Evolutionary conservation across 768 basidiomycete genomes (phyloP).

Genomic region (Calocybe cyanea): DNA sequence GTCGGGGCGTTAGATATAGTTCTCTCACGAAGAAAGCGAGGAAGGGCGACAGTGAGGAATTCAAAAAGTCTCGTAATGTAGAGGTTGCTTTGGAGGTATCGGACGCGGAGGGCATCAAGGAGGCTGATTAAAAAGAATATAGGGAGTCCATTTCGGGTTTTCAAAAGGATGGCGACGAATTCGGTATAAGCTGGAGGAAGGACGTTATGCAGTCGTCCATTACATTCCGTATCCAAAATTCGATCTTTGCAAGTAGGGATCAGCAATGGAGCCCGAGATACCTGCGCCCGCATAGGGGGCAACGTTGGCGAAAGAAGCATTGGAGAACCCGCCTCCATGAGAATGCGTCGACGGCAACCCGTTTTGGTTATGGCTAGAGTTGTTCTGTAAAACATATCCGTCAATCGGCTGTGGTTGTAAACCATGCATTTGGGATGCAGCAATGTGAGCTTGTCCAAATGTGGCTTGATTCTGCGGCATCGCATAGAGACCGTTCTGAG

Average conservation of each 20-base stretch:
- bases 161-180: constrained; percentile 21
- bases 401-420: constrained; percentile 75
- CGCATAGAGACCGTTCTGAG: constrained; percentile 59
- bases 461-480: constrained; percentile 50
- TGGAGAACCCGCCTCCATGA: constrained; percentile 55
- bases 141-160: constrained; percentile 23
- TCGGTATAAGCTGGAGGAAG: constrained; percentile 19
- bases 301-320: constrained; percentile 45
- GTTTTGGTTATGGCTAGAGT: constrained; percentile 58
- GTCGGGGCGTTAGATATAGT: constrained; percentile 28
- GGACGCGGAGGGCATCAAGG: constrained; percentile 21
- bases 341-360: constrained; percentile 53
- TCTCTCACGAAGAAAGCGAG: constrained; percentile 27
- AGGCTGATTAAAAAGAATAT: constrained; percentile 40
- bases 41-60: constrained; percentile 39
- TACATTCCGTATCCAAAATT: constrained; percentile 81
- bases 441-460: constrained; percentile 56
- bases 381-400: constrained; percentile 76
- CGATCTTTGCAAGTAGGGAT: constrained; percentile 68
- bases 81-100: constrained; percentile 33
- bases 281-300: constrained; percentile 53
- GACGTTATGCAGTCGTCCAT: constrained; percentile 29
- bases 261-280: constrained; percentile 52
- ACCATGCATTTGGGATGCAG: constrained; percentile 46
- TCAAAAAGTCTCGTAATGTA: constrained; percentile 40